These are phyloP conservation scores for Gossypium longicalyx DNA, from an alignment of 345 rosid species.

Conservation along the genomic window DNA sequence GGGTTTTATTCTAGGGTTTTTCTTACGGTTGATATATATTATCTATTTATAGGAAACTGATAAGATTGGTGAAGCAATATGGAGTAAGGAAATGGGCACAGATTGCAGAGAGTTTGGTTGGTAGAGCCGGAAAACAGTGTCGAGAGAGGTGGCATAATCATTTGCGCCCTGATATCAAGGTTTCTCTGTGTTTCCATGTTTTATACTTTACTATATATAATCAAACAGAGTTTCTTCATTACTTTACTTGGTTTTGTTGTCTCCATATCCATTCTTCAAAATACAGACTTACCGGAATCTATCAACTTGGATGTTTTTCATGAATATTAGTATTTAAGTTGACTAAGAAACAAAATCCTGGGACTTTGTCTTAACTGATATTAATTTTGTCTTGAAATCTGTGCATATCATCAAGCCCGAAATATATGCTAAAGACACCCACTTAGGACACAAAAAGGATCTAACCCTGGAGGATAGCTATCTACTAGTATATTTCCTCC, in stretches of 20 bases:
- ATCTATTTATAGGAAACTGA: conserved; percentile 45
- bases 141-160: conserved; percentile 99
- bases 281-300: no score
- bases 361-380: neutral
- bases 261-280: neutral
- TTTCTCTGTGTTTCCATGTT: conserved; percentile 10
- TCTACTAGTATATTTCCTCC: no score
- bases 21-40: conserved; percentile 6
- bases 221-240: neutral
- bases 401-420: neutral
- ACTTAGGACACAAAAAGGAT: neutral
- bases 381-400: neutral
- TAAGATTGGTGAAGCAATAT: conserved; percentile 71
- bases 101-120: conserved; percentile 68
- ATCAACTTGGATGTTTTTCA: neutral
- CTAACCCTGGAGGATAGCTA: no score
- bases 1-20: conserved; percentile 6
- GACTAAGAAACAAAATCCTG: neutral
- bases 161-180: conserved; percentile 92
- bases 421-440: neutral
- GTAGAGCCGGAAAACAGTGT: conserved; percentile 95
- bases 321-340: neutral
- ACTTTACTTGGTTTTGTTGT: neutral
- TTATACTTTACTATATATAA: neutral
- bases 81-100: conserved; percentile 90